Evolutionary conservation across 2,329 filamentous ascomycete genomes (phyloP).

Genomic region (Sporothrix protearum): DNA sequence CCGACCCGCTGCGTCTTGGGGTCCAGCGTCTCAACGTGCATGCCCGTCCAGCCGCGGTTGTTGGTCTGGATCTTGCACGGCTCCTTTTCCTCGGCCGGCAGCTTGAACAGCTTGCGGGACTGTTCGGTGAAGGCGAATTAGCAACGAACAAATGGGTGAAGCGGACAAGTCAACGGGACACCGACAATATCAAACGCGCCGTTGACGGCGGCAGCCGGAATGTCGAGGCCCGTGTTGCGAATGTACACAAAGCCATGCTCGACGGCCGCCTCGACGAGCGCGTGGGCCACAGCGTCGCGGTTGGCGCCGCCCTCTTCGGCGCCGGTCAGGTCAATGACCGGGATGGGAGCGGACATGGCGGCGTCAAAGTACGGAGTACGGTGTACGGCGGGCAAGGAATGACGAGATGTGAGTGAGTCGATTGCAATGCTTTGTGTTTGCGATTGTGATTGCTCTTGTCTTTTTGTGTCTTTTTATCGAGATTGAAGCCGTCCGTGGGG

Average conservation of each 20-base stretch:
- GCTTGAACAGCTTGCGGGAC: slow-evolving; percentile 70
- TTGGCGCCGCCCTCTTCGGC: slow-evolving; percentile 40
- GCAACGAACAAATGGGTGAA: neutral
- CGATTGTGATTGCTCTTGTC: neutral
- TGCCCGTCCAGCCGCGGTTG: slow-evolving; percentile 84
- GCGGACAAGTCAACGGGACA: neutral
- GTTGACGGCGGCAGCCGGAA: slow-evolving; percentile 63
- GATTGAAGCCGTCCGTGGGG: neutral
- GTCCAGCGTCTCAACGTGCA: slow-evolving; percentile 86
- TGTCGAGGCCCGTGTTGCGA: slow-evolving; percentile 66
- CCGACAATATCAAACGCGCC: slow-evolving; percentile 68
- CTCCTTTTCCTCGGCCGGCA: slow-evolving; percentile 68
- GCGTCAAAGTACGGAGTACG: too few relatives aligned
- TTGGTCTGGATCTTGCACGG: slow-evolving; percentile 70
- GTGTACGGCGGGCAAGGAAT: too few relatives aligned
- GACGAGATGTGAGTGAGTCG: too few relatives aligned
- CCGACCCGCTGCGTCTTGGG: slow-evolving; percentile 71
- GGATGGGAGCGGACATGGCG: slow-evolving; percentile 54
- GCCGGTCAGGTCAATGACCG: slow-evolving; percentile 76
- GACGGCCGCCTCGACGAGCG: slow-evolving; percentile 74
- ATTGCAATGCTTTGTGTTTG: too few relatives aligned
- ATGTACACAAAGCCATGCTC: slow-evolving; percentile 89
- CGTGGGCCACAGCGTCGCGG: slow-evolving; percentile 53
- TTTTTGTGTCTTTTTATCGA: neutral
- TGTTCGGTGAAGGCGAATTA: slow-evolving; percentile 36